Evolutionary conservation across 73 alveolate genomes (phyloP), one percentile per base, ranked within the genome.

Genomic region (Paramecium tetraurelia): DNA sequence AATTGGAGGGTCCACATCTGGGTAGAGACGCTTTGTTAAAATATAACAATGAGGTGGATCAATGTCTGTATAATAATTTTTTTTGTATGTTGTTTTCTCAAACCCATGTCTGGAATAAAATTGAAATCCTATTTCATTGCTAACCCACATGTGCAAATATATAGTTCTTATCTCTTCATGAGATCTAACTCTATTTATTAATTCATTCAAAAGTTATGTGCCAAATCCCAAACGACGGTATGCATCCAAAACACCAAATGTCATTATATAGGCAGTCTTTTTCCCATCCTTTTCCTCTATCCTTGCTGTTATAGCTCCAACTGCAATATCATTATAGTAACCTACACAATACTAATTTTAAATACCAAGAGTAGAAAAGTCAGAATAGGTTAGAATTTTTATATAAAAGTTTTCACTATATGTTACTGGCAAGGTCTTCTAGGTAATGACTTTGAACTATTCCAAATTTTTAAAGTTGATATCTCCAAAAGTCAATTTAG

Each of bases 201-300:
- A 18, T 33, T 89, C 90, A 27, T 89, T 68, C 58, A 89, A 46
- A 7, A 89, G 57, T 44, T 89, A 50, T 69, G 94, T 44, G 12
- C 94, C 94, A 71, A 89, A 70, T 44, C 75, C 76, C 14, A 46
- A 83, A 58, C 87, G 71, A 70, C 90, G 46, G 10, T 89, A 89
- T 18, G 94, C 94, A 40, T 89, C 92, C 33, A 89, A 89, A n/a
- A 89, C 94, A 36, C 94, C 94, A 71, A 89, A 70, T 33, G 94
- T 89, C 88, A 89, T 70, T 59, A 89, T 72, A 71, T 89, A 89
- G 7, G 58, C 59, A 7, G 92, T 70, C 77, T 38, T 27, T 53
- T 36, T 70, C 9, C 85, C 94, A 40, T 70, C 89, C 40, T 40
- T 71, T 22, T 68, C 92, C 59, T 89, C 94, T 18, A 59, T 29